Base-by-base conservation (phyloP, 352 stramenopile species). In the Vaucheria bursata region DNA sequence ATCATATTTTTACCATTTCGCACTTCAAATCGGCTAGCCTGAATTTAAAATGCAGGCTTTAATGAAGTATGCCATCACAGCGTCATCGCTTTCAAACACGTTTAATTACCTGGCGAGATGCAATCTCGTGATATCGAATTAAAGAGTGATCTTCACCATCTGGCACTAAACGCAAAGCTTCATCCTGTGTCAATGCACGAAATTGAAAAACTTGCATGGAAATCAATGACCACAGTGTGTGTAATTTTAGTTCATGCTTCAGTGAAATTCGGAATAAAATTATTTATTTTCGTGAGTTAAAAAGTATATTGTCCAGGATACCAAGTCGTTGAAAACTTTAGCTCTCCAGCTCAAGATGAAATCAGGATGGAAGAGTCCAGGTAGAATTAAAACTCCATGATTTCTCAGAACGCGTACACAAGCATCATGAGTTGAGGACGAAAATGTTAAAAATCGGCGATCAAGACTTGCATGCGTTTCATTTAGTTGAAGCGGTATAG, bases 51-150 rank as follows among this genome's bases (percentile, higher is more conserved):
- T 12, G 5, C 5, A 5, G 39, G 39, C 39, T 12, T 12, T 50
- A 50, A 50, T 12, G 39, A 5, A 50, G 39, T 50, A 50, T 50
- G 12, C 39, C 12, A 12, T 12, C 5, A 50, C 39, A 50, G 39
- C 5, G 5, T 12, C 39, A 50, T 12, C 12, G 39, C 12, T 12
- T 5, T 12, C 39, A 12, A 50, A 5, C 5, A 12, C 5, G 5
- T 12, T 50, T 12, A 12, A 29, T 34, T 6, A 72, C 65, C 65
- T 72, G 65, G 29, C 65, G 65, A 2, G 65, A 72, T 34, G 65
- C 65, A 36, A 72, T 29, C 65, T 72, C 65, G n/a, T 3, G 29
- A 38, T 72, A 72, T 7, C 65, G 65, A 1, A 72, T 29, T 40
- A 35, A 45, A 8, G 12, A 8, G 1, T 7, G 1, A 35, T 72